These are phyloP conservation scores for Ustilago curta DNA, from an alignment of 1,284 basidiomycete species.

Conservation along the genomic window DNA sequence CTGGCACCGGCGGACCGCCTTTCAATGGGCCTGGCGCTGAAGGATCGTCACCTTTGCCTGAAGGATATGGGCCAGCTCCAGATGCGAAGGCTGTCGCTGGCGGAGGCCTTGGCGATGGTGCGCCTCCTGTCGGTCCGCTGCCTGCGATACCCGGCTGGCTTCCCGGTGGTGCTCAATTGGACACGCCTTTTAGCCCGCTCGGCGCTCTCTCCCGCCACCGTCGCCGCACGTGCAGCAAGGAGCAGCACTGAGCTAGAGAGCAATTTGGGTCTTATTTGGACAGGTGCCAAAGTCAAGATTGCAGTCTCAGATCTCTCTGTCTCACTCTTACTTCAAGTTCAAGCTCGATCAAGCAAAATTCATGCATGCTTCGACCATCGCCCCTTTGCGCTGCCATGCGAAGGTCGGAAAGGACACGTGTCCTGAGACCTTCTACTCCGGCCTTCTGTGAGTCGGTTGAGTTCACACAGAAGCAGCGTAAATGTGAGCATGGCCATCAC, in stretches of 20 bases:
- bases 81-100: no score
- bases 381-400: neutral
- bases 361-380: neutral
- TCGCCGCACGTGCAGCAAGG: neutral
- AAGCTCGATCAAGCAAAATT: neutral
- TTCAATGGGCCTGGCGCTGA: no score
- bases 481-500: neutral
- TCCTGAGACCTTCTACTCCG: no score
- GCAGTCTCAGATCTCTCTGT: neutral
- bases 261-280: neutral
- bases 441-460: no score
- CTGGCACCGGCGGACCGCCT: no score
- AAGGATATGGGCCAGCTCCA: no score
- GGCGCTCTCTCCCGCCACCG: slow-evolving; percentile 9
- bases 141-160: neutral
- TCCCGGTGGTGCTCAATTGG: neutral
- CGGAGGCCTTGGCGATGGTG: no score
- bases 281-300: slow-evolving; percentile 2
- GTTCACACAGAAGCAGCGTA: neutral
- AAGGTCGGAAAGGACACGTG: neutral
- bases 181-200: neutral
- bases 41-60: no score
- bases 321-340: neutral
- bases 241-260: neutral
- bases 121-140: neutral